These are phyloP conservation scores for Xylariales sp. DNA, from an alignment of 2,329 filamentous ascomycete species.

Conservation along the genomic window DNA sequence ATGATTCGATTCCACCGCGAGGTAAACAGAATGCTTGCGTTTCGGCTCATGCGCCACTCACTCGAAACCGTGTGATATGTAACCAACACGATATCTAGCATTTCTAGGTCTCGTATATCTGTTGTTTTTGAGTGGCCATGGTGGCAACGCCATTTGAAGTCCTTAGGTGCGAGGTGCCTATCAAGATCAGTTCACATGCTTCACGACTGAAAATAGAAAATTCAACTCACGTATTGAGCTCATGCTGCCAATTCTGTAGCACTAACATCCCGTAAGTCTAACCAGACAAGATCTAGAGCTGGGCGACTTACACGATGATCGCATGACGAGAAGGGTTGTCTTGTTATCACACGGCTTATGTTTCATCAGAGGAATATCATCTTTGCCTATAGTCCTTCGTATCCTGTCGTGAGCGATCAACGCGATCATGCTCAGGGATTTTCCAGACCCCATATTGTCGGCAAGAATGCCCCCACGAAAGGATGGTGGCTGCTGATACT, in stretches of 20 bases:
- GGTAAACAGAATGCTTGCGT: not conserved
- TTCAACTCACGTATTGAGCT: no score
- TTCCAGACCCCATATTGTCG: slow-evolving; percentile 43
- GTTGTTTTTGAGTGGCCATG: not conserved
- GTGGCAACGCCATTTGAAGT: not conserved
- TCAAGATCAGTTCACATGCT: slow-evolving; percentile 29
- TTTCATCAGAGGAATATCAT: no score
- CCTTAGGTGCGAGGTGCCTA: not conserved
- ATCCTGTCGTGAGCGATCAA: slow-evolving; percentile 15
- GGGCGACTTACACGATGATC: no score
- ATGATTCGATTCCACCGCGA: not conserved
- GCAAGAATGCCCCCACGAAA: slow-evolving; percentile 40
- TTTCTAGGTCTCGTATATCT: not conserved
- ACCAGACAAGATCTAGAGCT: no score
- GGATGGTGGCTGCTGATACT: slow-evolving; percentile 25
- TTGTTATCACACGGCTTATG: no score
- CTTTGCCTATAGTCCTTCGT: no score
- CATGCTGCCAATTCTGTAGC: no score
- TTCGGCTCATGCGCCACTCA: not conserved
- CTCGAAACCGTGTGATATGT: not conserved
- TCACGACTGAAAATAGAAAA: no score
- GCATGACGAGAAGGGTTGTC: no score
- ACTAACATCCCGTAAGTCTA: no score
- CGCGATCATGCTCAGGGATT: slow-evolving; percentile 39
- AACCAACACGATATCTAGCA: not conserved